Evolutionary conservation across 495 filamentous ascomycete species (phyloP), one percentile per base, ranked within the genome.

Genomic region (Mycothermus thermophilus): DNA sequence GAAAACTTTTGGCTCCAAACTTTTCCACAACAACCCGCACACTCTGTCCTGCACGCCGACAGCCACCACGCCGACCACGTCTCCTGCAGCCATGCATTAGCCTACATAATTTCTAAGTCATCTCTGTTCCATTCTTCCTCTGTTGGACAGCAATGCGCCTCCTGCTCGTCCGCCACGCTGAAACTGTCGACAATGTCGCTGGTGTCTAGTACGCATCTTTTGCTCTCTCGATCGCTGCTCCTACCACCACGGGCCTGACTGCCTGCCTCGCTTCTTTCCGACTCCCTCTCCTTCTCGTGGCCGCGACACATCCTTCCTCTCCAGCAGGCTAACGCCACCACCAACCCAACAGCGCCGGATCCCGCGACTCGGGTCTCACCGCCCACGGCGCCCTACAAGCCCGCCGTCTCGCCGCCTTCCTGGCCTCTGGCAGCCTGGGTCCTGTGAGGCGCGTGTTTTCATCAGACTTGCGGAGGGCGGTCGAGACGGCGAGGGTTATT

Each of bases 181-280:
- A 93, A 56, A 87, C 85, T 3, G 77, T 87, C 27, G 77, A 90
- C 55, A 93, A 93, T 59, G 75, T 90, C 35, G 77, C 76, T 22
- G 67, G 73, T 33, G 48, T 76, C 35, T 84, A 79, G 83, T 88
- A 67, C 42, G 75, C 32, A 30, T 18, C 10, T 19, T 16, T n/a
- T 17, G 5, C 5, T 12, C 8, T 8, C 13, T 22, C 12, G 21
- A 27, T 37, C 37, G 24, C 16, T 28, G 32, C 20, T 25, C 18
- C 27, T 21, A 12, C n/a, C 14, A 8, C 6, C 18, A 11, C 11
- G 6, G 23, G 4, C 19, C 58, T 60, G 43, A 61, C 45, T 40
- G 29, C 6, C 12, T 18, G 35, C 36, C 22, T 22, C 24, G n/a
- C n/a, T n/a, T n/a, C n/a, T n/a, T n/a, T n/a, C n/a, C n/a, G n/a